These are phyloP conservation scores for Sarocladiaceae sp. DNA, from an alignment of 2,329 filamentous ascomycete species.

Conservation along the genomic window DNA sequence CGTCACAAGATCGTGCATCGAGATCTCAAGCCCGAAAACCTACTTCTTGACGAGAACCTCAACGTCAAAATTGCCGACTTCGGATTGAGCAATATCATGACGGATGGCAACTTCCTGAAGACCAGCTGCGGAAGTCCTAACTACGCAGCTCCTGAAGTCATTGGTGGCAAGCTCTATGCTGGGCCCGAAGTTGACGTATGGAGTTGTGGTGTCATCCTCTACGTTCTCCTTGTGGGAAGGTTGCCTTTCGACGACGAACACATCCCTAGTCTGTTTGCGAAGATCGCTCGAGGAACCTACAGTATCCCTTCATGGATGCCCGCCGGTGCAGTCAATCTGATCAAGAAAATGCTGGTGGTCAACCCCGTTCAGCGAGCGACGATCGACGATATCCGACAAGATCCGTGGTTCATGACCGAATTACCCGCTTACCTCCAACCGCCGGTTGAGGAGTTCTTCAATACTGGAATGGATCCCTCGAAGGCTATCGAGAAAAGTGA, in stretches of 20 bases:
- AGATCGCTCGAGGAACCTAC: conserved; percentile 93
- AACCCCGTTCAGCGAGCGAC: conserved; percentile 93
- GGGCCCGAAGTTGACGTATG: conserved; percentile 98
- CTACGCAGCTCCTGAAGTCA: conserved; percentile 96
- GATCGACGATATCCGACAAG: conserved; percentile 86
- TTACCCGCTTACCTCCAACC: conserved; percentile 82
- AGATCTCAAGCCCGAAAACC: conserved; percentile 94
- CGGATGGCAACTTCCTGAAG: conserved; percentile 97
- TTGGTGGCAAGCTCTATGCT: conserved; percentile 95
- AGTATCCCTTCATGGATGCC: conserved; percentile 90
- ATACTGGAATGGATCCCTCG: conserved; percentile 90
- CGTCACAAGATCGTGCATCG: conserved; percentile 98
- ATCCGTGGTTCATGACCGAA: conserved; percentile 90
- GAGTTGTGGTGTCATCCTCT: conserved; percentile 92
- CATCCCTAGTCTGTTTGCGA: conserved; percentile 94
- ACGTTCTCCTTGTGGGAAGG: conserved; percentile 74
- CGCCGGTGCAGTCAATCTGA: conserved; percentile 73
- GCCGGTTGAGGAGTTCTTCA: conserved; percentile 85
- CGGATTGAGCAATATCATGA: conserved; percentile 99
- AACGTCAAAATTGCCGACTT: conserved; percentile 99
- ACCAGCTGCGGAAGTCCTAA: conserved; percentile 98
- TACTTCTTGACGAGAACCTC: conserved; percentile 88
- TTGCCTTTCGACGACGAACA: conserved; percentile 98
- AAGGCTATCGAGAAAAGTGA: conserved; percentile 82
- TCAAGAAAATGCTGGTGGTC: conserved; percentile 90